These are phyloP conservation scores for Oenanthe sinensis DNA, from an alignment of 129 eudicot species.

Conservation along the genomic window DNA sequence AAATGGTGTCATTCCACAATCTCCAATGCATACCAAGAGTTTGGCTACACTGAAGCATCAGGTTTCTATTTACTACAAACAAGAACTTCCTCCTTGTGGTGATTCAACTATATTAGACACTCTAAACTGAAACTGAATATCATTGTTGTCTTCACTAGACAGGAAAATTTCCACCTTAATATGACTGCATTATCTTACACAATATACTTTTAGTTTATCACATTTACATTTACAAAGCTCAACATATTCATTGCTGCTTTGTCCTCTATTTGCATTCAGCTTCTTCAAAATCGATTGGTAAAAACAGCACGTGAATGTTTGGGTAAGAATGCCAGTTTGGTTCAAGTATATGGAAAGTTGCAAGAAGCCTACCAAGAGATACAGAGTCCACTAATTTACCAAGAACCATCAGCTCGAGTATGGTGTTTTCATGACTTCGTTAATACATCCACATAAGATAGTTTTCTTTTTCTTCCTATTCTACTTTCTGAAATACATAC, in stretches of 20 bases:
- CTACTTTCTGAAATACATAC: not conserved
- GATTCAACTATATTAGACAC: not conserved
- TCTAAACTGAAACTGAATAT: not conserved
- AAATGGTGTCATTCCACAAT: slow-evolving; percentile 22
- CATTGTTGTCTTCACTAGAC: not conserved
- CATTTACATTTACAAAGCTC: not conserved
- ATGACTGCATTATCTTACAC: not conserved
- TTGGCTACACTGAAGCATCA: slow-evolving; percentile 20
- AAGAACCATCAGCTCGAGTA: slow-evolving; percentile 18
- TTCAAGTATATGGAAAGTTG: slow-evolving; percentile 9
- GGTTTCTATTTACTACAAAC: not conserved
- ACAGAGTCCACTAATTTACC: slow-evolving; percentile 15
- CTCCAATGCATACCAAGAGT: slow-evolving; percentile 21
- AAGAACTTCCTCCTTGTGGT: not conserved
- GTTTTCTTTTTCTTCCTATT: not conserved
- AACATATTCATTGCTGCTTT: not conserved
- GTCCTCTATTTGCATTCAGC: slow-evolving; percentile 7
- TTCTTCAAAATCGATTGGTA: slow-evolving; percentile 17
- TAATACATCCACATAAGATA: not conserved
- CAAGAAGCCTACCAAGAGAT: slow-evolving; percentile 15
- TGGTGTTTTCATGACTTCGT: not conserved
- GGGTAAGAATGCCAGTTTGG: slow-evolving; percentile 18
- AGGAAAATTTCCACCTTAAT: not conserved
- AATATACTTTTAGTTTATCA: not conserved
- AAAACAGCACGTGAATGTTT: slow-evolving; percentile 11